These are phyloP conservation scores for Adansonia grandidieri DNA, from an alignment of 441 rosid genomes.

Conservation along the genomic window DNA sequence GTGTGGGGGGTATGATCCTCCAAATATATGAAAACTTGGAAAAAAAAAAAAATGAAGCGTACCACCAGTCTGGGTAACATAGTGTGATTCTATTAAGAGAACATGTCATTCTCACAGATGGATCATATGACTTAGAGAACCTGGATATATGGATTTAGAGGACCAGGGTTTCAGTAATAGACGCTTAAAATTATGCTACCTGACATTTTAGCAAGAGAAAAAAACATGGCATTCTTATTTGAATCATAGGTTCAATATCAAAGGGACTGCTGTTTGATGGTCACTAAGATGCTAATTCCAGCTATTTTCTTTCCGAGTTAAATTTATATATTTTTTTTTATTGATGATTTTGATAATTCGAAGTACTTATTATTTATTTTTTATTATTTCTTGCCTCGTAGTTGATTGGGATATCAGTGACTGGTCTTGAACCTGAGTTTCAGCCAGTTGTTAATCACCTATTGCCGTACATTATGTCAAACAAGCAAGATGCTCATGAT, in stretches of 20 bases:
- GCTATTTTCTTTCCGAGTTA: not conserved
- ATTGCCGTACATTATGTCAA: conserved; percentile 67
- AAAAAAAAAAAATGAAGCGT: not conserved
- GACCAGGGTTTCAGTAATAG: not conserved
- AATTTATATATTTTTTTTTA: not conserved
- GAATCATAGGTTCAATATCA: not conserved
- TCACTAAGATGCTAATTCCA: not conserved
- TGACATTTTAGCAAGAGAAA: conserved; percentile 4
- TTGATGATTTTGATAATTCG: conserved; percentile 13
- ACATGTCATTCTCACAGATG: not conserved
- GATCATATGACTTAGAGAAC: not conserved
- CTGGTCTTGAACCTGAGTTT: conserved; percentile 88
- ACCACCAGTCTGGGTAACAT: not conserved
- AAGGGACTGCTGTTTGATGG: not conserved
- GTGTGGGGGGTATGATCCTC: not conserved
- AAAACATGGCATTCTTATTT: not conserved
- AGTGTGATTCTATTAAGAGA: not conserved
- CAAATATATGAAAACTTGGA: not conserved
- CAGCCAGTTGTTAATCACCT: conserved; percentile 84
- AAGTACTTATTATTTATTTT: conserved; percentile 15
- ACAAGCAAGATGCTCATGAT: conserved; percentile 77
- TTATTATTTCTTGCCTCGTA: conserved; percentile 40
- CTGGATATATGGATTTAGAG: conserved; percentile 10
- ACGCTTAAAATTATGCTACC: not conserved
- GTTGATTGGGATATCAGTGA: conserved; percentile 79